phyloP scores from a whole-genome alignment of 169 alveolate species.

The Eimeria maxima region DNA sequence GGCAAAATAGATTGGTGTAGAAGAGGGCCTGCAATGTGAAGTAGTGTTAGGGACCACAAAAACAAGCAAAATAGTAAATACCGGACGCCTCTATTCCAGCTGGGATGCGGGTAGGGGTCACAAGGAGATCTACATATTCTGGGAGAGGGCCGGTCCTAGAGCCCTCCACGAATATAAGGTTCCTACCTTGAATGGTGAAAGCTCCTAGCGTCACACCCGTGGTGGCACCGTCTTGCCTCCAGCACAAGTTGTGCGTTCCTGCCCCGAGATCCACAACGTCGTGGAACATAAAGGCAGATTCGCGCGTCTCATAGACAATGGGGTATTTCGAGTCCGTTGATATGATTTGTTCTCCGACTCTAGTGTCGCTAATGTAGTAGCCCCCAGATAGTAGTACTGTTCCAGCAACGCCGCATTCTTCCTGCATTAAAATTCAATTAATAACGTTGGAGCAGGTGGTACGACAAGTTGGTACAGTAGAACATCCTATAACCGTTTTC shows the following conservation, averaged over 20 bases:
- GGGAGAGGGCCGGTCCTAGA: not conserved
- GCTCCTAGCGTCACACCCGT: slow-evolving; percentile 41
- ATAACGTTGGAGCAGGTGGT: not conserved
- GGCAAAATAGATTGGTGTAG: not conserved
- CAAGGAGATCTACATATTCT: not conserved
- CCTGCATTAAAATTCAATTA: slow-evolving; percentile 9
- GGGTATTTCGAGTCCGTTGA: slow-evolving; percentile 32
- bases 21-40: slow-evolving; percentile 51
- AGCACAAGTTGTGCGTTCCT: slow-evolving; percentile 18
- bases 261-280: slow-evolving; percentile 42
- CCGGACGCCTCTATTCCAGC: not conserved
- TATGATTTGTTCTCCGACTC: not conserved
- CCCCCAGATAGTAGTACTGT: slow-evolving; percentile 48
- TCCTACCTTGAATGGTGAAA: slow-evolving; percentile 42
- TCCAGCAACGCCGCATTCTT: slow-evolving; percentile 36
- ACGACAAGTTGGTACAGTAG: not conserved
- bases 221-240: slow-evolving; percentile 37
- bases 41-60: not conserved
- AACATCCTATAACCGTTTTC: not conserved
- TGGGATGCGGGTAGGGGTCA: not conserved
- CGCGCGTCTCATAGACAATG: slow-evolving; percentile 29
- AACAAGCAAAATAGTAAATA: not conserved
- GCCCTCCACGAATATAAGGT: not conserved
- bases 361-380: slow-evolving; percentile 44
- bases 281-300: slow-evolving; percentile 59